phyloP scores from a whole-genome alignment of 2,329 filamentous ascomycete genomes.

The Lachnellula hyalina region DNA sequence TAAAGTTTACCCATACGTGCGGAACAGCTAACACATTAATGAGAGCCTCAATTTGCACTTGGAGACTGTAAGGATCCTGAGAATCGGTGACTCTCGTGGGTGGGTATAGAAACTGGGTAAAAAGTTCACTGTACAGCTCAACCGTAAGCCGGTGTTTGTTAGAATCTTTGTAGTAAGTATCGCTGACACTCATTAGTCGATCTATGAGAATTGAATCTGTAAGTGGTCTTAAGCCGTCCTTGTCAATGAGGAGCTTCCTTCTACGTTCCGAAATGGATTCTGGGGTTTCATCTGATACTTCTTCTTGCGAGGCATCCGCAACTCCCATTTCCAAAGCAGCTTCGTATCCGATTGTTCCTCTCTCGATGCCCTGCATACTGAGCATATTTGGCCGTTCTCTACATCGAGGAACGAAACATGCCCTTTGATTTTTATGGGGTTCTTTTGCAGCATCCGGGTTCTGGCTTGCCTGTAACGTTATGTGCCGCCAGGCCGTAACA shows the following conservation, averaged over 20 bases:
- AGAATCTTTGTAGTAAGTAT: conserved; percentile 50
- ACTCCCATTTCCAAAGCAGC: conserved; percentile 62
- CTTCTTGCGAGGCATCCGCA: conserved; percentile 49
- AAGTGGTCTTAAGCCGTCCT: conserved; percentile 43
- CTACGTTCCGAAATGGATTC: conserved; percentile 20
- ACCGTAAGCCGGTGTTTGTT: conserved; percentile 45
- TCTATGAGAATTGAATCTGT: conserved; percentile 55
- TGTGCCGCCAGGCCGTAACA: conserved; percentile 58
- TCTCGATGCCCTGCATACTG: conserved; percentile 65
- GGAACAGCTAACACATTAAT: conserved; percentile 59
- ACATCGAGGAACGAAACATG: conserved; percentile 28
- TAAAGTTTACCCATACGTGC: conserved; percentile 71
- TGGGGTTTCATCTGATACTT: conserved; percentile 11
- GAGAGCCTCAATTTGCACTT: conserved; percentile 65
- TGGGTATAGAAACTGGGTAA: conserved; percentile 53
- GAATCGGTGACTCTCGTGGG: conserved; percentile 51
- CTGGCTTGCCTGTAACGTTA: conserved; percentile 46
- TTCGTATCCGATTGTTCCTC: conserved; percentile 64
- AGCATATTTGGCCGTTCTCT: conserved; percentile 58
- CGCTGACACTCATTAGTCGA: conserved; percentile 47
- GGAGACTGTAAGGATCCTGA: conserved; percentile 55
- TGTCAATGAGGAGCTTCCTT: conserved; percentile 31
- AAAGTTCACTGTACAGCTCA: conserved; percentile 59
- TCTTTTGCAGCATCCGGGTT: conserved; percentile 31
- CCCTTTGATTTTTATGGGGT: conserved; percentile 17